A percentile compares a stretch with the other conserved stretches of the same genome.
Evolutionary conservation across 805 yeast genomes (phyloP).

Genomic region (Wickerhamiella sergipiensis): DNA sequence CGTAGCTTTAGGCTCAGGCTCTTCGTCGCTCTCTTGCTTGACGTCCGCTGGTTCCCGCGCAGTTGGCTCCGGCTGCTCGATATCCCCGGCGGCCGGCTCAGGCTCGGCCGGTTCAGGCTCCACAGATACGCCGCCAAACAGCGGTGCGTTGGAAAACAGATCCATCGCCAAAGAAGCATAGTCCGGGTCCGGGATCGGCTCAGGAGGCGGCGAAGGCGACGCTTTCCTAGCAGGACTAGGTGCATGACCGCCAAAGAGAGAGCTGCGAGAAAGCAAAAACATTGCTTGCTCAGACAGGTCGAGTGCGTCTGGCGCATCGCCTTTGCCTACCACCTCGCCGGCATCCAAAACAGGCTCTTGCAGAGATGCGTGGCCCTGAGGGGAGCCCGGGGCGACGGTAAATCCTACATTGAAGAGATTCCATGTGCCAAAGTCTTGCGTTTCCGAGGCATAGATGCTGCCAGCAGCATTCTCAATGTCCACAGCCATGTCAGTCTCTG

Average conservation of each 20-base stretch:
- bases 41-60: too few species aligned
- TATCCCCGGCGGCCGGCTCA: too few species aligned
- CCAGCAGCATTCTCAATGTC: neutral
- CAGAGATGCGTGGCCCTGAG: neutral
- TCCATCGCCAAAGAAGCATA: neutral
- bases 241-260: neutral
- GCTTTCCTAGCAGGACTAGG: neutral
- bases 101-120: neutral
- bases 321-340: neutral
- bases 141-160: neutral
- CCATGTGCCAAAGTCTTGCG: slow-evolving; percentile 7
- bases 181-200: neutral
- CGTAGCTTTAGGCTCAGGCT: neutral
- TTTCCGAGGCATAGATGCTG: neutral
- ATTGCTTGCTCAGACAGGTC: neutral
- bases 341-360: neutral
- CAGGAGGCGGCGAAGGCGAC: neutral
- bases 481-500: neutral
- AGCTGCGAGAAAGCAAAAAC: neutral
- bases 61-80: too few species aligned
- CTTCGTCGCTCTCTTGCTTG: neutral
- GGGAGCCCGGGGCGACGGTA: slow-evolving; percentile 6
- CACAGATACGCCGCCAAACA: neutral
- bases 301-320: neutral
- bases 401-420: slow-evolving; percentile 16